These are phyloP conservation scores for Adansonia rubrostipa DNA, from an alignment of 441 rosid species.

Conservation along the genomic window DNA sequence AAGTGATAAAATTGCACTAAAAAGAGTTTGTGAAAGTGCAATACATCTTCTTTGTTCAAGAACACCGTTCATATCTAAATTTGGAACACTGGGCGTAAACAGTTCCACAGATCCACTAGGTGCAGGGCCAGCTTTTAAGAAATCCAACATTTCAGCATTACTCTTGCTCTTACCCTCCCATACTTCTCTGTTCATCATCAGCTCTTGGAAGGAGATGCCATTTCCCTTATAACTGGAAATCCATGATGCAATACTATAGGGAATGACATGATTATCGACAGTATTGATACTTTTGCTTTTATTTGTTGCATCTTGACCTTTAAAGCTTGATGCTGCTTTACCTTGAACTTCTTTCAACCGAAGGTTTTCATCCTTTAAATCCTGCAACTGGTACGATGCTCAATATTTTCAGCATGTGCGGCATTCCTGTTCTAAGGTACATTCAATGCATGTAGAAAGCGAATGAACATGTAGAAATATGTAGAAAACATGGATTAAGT, in stretches of 20 bases:
- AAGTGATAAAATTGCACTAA: slow-evolving; percentile 63
- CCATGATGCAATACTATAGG: slow-evolving; percentile 29
- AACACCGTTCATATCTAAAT: slow-evolving; percentile 31
- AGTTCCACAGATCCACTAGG: slow-evolving; percentile 31
- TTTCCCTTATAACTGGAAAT: slow-evolving; percentile 28
- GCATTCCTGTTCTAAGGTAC: neutral
- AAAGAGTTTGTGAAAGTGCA: slow-evolving; percentile 61
- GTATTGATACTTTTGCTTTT: slow-evolving; percentile 25
- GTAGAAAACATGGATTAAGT: neutral
- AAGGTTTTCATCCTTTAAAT: slow-evolving; percentile 59
- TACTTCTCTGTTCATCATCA: slow-evolving; percentile 30
- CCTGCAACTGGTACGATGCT: slow-evolving; percentile 47
- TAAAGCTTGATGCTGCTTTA: slow-evolving; percentile 37
- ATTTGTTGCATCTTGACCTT: slow-evolving; percentile 30
- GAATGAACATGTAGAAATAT: neutral
- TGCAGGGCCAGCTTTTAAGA: slow-evolving; percentile 19
- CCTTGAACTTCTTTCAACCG: slow-evolving; percentile 46
- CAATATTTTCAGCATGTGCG: neutral
- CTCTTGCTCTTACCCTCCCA: slow-evolving; percentile 32
- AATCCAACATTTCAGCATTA: slow-evolving; percentile 27
- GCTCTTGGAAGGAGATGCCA: slow-evolving; percentile 30
- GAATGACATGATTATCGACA: slow-evolving; percentile 32
- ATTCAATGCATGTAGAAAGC: neutral
- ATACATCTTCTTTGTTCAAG: slow-evolving; percentile 43
- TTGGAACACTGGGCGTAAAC: slow-evolving; percentile 32